These are phyloP conservation scores for Talaromyces sp. DNA, from an alignment of 2,329 filamentous ascomycete species.

Conservation along the genomic window DNA sequence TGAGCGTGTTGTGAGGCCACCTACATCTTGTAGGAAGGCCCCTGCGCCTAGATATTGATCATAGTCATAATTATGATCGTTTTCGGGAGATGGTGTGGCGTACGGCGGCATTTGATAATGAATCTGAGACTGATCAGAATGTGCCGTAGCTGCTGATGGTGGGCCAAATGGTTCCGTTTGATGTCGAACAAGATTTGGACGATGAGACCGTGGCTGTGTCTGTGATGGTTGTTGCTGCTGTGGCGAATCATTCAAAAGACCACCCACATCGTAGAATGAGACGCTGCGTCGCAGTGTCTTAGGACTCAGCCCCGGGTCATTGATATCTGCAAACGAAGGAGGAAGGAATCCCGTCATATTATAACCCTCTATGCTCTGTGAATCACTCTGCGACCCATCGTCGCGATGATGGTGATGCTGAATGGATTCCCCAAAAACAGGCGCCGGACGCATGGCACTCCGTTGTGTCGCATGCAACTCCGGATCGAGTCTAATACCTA, in stretches of 20 bases:
- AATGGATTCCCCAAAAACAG: conserved; percentile 19
- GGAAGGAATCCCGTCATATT: conserved; percentile 1
- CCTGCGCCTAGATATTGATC: not conserved
- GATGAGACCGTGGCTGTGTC: not conserved
- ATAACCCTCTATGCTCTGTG: not conserved
- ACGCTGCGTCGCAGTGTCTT: conserved; percentile 54
- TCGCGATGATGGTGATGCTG: not conserved
- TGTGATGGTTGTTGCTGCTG: conserved; percentile 28
- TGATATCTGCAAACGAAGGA: not conserved
- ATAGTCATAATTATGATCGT: too few relatives aligned
- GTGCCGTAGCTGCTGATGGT: not conserved
- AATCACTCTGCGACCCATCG: not conserved
- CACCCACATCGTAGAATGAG: conserved; percentile 82
- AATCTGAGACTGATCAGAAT: not conserved
- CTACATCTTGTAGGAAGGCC: not conserved
- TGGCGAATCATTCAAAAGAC: conserved; percentile 55
- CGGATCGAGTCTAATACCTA: conserved; percentile 64
- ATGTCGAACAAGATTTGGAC: not conserved
- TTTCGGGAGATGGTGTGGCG: not conserved
- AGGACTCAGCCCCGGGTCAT: conserved; percentile 17
- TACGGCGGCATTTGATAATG: not conserved
- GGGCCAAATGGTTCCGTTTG: not conserved
- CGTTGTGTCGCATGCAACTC: conserved; percentile 41
- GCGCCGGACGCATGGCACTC: conserved; percentile 32
- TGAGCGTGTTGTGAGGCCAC: not conserved